These are phyloP conservation scores for Epichloe typhina DNA, from an alignment of 2,329 filamentous ascomycete species.

Conservation along the genomic window DNA sequence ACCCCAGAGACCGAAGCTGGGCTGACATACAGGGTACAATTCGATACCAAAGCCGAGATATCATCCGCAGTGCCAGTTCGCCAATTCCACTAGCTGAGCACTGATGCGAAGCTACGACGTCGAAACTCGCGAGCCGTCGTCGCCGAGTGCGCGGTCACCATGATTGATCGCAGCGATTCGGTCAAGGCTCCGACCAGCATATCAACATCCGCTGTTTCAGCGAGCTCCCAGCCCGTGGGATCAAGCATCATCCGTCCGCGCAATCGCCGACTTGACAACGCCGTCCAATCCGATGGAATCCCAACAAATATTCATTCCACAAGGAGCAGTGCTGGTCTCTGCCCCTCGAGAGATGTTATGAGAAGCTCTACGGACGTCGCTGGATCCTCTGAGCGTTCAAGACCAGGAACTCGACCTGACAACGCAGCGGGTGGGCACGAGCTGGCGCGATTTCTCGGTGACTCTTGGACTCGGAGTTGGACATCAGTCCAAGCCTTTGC, in stretches of 20 bases:
- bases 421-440: conserved; percentile 24
- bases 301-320: conserved; percentile 1
- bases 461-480: conserved; percentile 41
- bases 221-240: conserved; percentile 28
- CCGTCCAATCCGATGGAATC: conserved; percentile 16
- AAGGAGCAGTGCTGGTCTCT: background rate
- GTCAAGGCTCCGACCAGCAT: conserved; percentile 22
- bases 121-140: conserved; percentile 15
- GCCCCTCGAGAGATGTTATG: background rate
- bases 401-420: conserved; percentile 12
- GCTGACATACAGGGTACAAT: background rate
- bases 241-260: conserved; percentile 32
- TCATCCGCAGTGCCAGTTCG: background rate
- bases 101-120: conserved; percentile 20
- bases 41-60: background rate
- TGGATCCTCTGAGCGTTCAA: background rate
- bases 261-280: conserved; percentile 32
- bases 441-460: conserved; percentile 30
- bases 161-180: conserved; percentile 21
- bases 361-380: background rate
- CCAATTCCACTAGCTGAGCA: conserved; percentile 4
- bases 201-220: conserved; percentile 32
- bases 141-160: conserved; percentile 22
- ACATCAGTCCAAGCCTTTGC: conserved; percentile 42
- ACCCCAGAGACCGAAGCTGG: background rate